Base-by-base conservation (phyloP, 176 grass and related monocot species). In the Ampelocalamus luodianensis region DNA sequence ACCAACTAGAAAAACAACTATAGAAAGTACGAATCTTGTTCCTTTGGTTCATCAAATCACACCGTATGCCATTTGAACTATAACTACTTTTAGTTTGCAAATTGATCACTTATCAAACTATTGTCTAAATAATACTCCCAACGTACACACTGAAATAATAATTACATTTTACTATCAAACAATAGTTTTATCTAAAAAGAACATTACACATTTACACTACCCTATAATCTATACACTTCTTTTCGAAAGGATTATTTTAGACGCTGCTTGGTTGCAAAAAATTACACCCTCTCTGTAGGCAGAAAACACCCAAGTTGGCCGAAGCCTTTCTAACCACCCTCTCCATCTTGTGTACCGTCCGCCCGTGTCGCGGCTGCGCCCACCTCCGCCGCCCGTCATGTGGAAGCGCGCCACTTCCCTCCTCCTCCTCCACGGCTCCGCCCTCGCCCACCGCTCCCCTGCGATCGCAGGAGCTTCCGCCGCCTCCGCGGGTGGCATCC, bases 381-480 rank as follows among this genome's bases (percentile, higher is more conserved):
- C 46, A 53, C 72, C 56, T 5, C 77, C 37, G 42, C 48, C 49
- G 48, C 38, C 49, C 60, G 61, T 77, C 88, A 89, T 89, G 88
- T 89, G 88, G 77, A 89, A 89, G 63, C 88, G 78, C 71, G 69
- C 88, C 18, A 70, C 71, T 29, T 63, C 77, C 37, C 13, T 88
- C 54, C 32, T 81, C n/a, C n/a, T 69, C n/a, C 69, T 72, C 82
- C 39, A 5, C 16, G 34, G 74, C 55, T 50, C 43, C 12, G 59
- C 69, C 60, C n/a, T 65, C 1, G 23, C n/a, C 16, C 22, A 5
- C n/a, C 59, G 74, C 64, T 50, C 53, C 17, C 78, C 77, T 44
- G 53, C 34, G 8, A 60, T 80, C 71, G 7, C 40, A 1, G 48
- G 53, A 61, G 70, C 38, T 6, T 12, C 69, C 49, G 27, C 63